Base-by-base conservation (phyloP, 106 monocot species). In the Hemerocallis citrina region DNA sequence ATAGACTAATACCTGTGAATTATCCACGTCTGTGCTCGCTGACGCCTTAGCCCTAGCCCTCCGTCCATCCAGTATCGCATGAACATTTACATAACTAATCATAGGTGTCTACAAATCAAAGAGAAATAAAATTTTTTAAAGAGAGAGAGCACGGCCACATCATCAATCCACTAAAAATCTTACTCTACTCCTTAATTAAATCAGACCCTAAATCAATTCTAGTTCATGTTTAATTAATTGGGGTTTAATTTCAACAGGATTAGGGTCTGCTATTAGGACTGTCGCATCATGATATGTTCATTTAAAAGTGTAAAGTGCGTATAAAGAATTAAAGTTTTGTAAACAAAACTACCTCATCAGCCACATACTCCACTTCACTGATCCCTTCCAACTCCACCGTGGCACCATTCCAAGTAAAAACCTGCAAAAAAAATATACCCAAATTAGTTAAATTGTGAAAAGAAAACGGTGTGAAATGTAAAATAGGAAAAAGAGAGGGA, bases 71-170 rank as follows among this genome's bases (percentile, higher is more conserved):
- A 95, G 75, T 65, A 95, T 79, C 19, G 86, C 95, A 64, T 95
- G 95, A n/a, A 90, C 90, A 74, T 95, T 95, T 30, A 95, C 86
- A 69, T 90, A 95, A 66, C 86, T 90, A 44, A 95, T 79, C 86
- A 90, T 90, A 1, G 90, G 95, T 27, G 90, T 95, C 95, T 95
- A 34, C 17, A 67, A 31, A n/a, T n/a, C n/a, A n/a, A n/a, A n/a
- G n/a, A n/a, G n/a, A n/a, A n/a, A n/a, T n/a, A n/a, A n/a, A n/a
- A n/a, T n/a, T n/a, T n/a, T n/a, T n/a, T n/a, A n/a, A n/a, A n/a
- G n/a, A n/a, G n/a, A n/a, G n/a, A n/a, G n/a, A n/a, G n/a, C n/a
- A n/a, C n/a, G n/a, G n/a, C n/a, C n/a, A n/a, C n/a, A n/a, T n/a
- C n/a, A n/a, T n/a, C n/a, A n/a, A n/a, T n/a, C n/a, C n/a, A n/a